Conservation (phyloP, 1,284 basidiomycete species). For the Puccinia coronata region DNA sequence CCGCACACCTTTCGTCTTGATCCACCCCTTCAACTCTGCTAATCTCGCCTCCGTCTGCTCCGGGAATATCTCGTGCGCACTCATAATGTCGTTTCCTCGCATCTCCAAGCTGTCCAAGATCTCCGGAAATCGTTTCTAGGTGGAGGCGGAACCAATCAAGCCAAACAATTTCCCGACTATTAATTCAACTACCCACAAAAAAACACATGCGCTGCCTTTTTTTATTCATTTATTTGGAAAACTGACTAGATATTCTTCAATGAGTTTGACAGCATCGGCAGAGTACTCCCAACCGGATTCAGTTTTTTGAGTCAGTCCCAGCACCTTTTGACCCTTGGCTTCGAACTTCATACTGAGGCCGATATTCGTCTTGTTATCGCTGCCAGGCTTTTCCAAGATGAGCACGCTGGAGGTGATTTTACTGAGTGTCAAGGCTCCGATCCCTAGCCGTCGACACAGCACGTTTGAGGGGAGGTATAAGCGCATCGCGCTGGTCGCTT, state of each 20-base stretch:
- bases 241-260: conserved; percentile 76
- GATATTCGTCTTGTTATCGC: conserved; percentile 81
- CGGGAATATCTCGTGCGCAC: conserved; percentile 72
- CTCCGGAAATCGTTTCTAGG: conserved; percentile 56
- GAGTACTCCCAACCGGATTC: conserved; percentile 91
- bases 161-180: too few relatives aligned
- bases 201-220: too few relatives aligned
- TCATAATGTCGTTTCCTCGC: conserved; percentile 68
- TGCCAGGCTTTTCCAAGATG: conserved; percentile 68
- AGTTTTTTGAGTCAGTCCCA: conserved; percentile 86
- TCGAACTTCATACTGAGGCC: conserved; percentile 96
- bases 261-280: conserved; percentile 76
- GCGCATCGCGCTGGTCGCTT: conserved; percentile 63
- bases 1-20: conserved; percentile 78
- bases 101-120: conserved; percentile 53
- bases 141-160: conserved; percentile 59
- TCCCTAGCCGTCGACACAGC: conserved; percentile 68
- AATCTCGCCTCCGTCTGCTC: conserved; percentile 71
- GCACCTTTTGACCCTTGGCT: conserved; percentile 89
- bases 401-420: too few relatives aligned
- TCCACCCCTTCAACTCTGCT: conserved; percentile 78
- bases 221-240: too few relatives aligned
- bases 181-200: not conserved
- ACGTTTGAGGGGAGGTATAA: conserved; percentile 76
- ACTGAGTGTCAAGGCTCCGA: conserved; percentile 75